Base-by-base conservation (phyloP, 345 rosid genomes). In the Carallia pectinifolia region DNA sequence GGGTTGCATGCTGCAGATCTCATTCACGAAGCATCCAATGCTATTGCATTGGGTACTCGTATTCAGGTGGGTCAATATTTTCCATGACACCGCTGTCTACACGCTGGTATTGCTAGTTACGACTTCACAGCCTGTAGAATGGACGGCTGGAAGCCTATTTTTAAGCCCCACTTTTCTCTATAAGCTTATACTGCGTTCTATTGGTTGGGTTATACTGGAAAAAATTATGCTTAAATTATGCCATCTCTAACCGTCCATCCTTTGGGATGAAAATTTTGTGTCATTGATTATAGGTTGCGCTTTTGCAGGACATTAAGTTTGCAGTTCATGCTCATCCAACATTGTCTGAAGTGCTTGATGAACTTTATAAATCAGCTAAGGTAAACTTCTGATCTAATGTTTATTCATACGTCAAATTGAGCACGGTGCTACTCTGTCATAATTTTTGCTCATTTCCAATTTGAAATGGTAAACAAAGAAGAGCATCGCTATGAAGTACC, bases 241-340 rank as follows among this genome's bases (percentile, higher is more conserved):
- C 38, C 7, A 18, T 6, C 8, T 33, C 13, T 34, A 31, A 44
- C 39, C 23, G 38, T 18, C 61, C 23, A 55, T 19, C 38, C 1
- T 60, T 52, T 44, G 16, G n/a, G 37, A 68, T 23, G 40, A 31
- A 40, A 64, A 55, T 4, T 72, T 19, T 38, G 36, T 56, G 18
- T 7, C 7, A 23, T 47, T 36, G n/a, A 53, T 17, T 64, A 9
- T 69, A 29, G 62, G 70, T 62, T 53, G 38, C 18, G 55, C 50
- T 40, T 18, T 68, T 71, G 77, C 91, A 92, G 99, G 99, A 92
- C 73, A 82, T 95, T 38, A 95, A 88, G 79, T 75, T 83, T 55
- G 99, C 98, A 10, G 99, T 95, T 78, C 99, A 95, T 74, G 98
- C 99, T 39, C 99, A 95, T 84, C 99, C 99, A 53, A 95, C 99